Evolutionary conservation across 106 monocot species (phyloP).

Genomic region (Ottelia alismoides): DNA sequence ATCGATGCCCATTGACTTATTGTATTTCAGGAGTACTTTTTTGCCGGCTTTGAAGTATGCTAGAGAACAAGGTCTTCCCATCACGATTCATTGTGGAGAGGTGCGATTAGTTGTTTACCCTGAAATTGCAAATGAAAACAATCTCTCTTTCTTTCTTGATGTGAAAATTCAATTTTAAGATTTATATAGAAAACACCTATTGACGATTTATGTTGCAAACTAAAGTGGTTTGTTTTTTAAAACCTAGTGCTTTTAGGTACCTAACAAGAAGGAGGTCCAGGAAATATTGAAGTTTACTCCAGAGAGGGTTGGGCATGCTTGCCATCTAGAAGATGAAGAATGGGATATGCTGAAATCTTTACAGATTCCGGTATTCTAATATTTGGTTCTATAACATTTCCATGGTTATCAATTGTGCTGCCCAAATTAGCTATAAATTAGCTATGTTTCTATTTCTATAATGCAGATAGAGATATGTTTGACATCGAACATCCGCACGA

Average conservation of each 20-base stretch:
- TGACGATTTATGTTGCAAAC: conserved; percentile 9
- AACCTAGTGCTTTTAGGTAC: conserved; percentile 64
- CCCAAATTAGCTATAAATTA: too few relatives aligned
- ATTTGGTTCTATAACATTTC: neutral
- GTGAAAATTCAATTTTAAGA: neutral
- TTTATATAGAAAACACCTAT: neutral
- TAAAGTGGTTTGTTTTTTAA: conserved; percentile 9
- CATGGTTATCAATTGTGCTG: neutral
- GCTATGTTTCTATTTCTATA: neutral
- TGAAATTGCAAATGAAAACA: neutral
- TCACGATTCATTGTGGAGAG: conserved; percentile 95
- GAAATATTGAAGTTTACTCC: conserved; percentile 72
- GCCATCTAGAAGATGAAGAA: conserved; percentile 54
- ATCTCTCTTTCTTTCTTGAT: too few relatives aligned
- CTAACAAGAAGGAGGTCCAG: conserved; percentile 69
- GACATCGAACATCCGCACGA: conserved; percentile 74
- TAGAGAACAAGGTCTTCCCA: conserved; percentile 53
- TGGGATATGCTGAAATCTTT: conserved; percentile 60
- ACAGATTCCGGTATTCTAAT: conserved; percentile 49
- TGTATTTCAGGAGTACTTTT: conserved; percentile 25
- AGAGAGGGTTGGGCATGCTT: conserved; percentile 88
- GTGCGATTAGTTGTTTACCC: conserved; percentile 6
- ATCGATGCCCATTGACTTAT: neutral
- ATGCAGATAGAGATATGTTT: conserved; percentile 90
- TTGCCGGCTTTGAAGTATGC: conserved; percentile 80